Evolutionary conservation across 2,329 filamentous ascomycete species (phyloP).

Genomic region (Xylariaceae sp.): DNA sequence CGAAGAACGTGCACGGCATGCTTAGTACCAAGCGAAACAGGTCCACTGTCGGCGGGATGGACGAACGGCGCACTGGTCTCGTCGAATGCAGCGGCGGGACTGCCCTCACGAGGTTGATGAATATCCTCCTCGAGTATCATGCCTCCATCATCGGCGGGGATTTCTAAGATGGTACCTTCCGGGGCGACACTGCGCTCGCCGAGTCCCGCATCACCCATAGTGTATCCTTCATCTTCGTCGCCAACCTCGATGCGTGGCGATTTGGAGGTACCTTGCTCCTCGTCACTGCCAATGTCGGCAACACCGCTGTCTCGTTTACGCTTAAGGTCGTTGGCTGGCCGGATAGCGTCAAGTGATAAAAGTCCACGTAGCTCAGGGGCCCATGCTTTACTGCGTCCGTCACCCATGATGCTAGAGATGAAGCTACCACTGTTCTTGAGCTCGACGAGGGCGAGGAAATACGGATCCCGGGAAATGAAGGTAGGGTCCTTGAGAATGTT

Average conservation of each 20-base stretch:
- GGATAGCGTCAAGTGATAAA: constrained; percentile 79
- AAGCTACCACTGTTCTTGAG: constrained; percentile 91
- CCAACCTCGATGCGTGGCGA: constrained; percentile 66
- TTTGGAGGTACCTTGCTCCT: constrained; percentile 59
- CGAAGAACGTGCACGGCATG: constrained; percentile 93
- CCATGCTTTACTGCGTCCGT: constrained; percentile 74
- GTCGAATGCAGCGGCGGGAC: constrained; percentile 63
- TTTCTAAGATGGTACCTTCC: constrained; percentile 61
- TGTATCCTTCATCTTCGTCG: constrained; percentile 57
- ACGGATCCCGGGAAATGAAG: constrained; percentile 82
- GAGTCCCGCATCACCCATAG: constrained; percentile 44
- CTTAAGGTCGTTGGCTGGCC: constrained; percentile 76
- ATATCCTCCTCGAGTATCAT: constrained; percentile 41
- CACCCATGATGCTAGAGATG: constrained; percentile 79
- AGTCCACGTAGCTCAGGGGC: constrained; percentile 91
- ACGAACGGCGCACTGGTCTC: constrained; percentile 72
- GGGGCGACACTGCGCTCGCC: constrained; percentile 50
- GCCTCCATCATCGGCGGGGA: constrained; percentile 51
- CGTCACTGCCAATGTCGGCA: constrained; percentile 70
- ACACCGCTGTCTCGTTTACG: constrained; percentile 88
- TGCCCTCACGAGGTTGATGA: constrained; percentile 38
- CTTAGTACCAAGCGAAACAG: constrained; percentile 86
- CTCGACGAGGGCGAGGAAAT: constrained; percentile 81
- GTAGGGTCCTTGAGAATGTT: constrained; percentile 79
- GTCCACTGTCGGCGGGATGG: constrained; percentile 78